Evolutionary conservation across 2,329 filamentous ascomycete species (phyloP), one percentile per base, ranked within the genome.

Genomic region (Teratosphaeria gauchensis): DNA sequence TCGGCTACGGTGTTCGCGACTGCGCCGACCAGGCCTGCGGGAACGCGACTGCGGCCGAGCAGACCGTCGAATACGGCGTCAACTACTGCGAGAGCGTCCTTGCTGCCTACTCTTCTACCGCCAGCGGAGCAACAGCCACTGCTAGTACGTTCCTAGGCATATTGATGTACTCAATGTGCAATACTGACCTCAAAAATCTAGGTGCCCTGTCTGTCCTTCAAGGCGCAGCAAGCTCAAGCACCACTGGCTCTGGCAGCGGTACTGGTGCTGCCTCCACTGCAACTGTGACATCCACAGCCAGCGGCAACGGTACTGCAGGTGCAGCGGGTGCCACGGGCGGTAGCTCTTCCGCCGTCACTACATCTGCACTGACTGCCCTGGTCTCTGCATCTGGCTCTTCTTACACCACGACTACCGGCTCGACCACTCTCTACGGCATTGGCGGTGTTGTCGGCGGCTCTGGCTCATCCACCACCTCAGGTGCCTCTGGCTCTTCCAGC

Each of bases 1-100:
- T 74, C 62, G 71, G 71, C 59, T 73, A 70, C 63, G 73, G 73
- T 62, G 66, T 75, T 30, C 71, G 73, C 56, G 73, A 75, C 63
- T 75, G 73, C 64, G 60, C 72, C 57, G 67, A 70, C 59, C 53
- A 73, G 66, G 68, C 71, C 53, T 75, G 72, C 65, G 24, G 48
- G 5, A 59, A 62, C 38, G 24, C 57, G 4, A 24, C 58, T 1
- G 64, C 68, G 19, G 70, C 70, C 28, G 54, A 66, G 52, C 56
- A 63, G 16, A 70, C 69, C 62, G 70, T 74, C 59, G 54, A 66
- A 12, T 74, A 67, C 65, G 72, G 71, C 57, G 63, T 62, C 42
- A 59, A 61, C 35, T 74, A 71, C 67, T 74, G 72, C 65, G 33
- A 31, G 57, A 57, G 57, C 51, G 64, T 61, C 38, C 55, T 64